A percentile compares a stretch with the other conserved stretches of the same genome.
phyloP scores from a whole-genome alignment of 768 basidiomycete species.

The Cytidiella melzeri region DNA sequence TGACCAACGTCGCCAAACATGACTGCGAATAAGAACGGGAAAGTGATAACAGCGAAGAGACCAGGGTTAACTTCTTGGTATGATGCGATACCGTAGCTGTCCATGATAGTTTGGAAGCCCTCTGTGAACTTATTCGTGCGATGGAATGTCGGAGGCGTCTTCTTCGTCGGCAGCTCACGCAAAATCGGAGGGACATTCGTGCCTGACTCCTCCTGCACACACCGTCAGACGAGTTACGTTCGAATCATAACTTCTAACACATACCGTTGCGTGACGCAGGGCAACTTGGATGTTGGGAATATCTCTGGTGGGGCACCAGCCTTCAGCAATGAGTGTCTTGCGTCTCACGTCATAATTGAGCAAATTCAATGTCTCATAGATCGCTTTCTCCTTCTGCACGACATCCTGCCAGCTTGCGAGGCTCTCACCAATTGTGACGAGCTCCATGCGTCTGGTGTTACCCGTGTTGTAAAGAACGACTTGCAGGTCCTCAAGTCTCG shows the following conservation, averaged over 20 bases:
- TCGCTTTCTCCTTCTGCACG: constrained; percentile 90
- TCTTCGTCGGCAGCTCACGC: constrained; percentile 82
- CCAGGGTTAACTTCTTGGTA: constrained; percentile 99
- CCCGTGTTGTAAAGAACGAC: constrained; percentile 87
- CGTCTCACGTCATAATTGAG: constrained; percentile 92
- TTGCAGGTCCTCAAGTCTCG: constrained; percentile 87
- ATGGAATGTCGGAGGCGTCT: constrained; percentile 92
- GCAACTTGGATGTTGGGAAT: constrained; percentile 82
- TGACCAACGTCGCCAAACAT: constrained; percentile 99
- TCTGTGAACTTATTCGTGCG: constrained; percentile 95
- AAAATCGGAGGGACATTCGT: constrained; percentile 90
- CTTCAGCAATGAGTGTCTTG: constrained; percentile 95
- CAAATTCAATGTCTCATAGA: constrained; percentile 92
- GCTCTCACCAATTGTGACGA: constrained; percentile 78
- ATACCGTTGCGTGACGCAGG: constrained; percentile 79
- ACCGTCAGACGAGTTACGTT: neutral
- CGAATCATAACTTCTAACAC: constrained; percentile 11
- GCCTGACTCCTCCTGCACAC: constrained; percentile 74
- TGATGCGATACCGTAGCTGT: constrained; percentile 89
- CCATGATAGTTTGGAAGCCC: constrained; percentile 97
- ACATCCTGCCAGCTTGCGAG: constrained; percentile 91
- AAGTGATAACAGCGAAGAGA: constrained; percentile 84
- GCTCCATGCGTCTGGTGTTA: constrained; percentile 71
- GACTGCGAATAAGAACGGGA: constrained; percentile 98
- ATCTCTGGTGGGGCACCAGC: constrained; percentile 95